Percentiles rank a stretch among this genome's conserved stretches.
phyloP scores from a whole-genome alignment of 2,329 filamentous ascomycete genomes.

The Metarhizium humberi region DNA sequence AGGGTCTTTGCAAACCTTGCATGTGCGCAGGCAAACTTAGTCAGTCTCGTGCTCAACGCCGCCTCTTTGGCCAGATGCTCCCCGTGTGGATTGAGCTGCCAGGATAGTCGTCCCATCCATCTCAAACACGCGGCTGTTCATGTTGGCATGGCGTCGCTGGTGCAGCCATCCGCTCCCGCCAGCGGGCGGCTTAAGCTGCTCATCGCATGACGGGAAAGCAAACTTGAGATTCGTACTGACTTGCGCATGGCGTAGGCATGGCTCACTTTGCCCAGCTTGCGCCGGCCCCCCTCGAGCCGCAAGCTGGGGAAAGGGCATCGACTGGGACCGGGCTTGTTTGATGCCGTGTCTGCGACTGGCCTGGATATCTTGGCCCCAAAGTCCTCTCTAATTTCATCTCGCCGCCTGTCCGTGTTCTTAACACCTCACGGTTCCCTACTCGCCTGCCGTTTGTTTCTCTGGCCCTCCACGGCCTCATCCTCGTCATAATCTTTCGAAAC shows the following conservation, averaged over 20 bases:
- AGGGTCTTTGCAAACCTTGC: background rate
- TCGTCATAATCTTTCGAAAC: background rate
- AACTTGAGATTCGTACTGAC: background rate
- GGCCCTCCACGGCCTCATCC: background rate
- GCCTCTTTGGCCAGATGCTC: conserved; percentile 30
- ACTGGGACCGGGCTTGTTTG: background rate
- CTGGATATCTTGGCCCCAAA: background rate
- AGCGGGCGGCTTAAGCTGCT: background rate
- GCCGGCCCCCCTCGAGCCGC: background rate
- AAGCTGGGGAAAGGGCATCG: background rate
- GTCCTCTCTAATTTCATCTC: background rate
- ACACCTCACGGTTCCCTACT: background rate
- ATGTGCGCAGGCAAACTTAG: background rate
- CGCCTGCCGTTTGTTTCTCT: background rate
- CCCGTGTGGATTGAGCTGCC: conserved; percentile 12
- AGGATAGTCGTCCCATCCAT: conserved; percentile 33
- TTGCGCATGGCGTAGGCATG: background rate
- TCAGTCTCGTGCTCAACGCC: background rate
- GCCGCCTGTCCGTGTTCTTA: background rate
- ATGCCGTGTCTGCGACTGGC: background rate
- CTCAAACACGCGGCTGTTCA: conserved; percentile 34
- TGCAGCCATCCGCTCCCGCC: background rate
- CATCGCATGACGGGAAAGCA: background rate
- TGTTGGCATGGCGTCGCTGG: background rate
- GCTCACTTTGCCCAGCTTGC: background rate